These are phyloP conservation scores for Hyphopichia khmerensis DNA, from an alignment of 1,139 yeast genomes.

Conservation along the genomic window DNA sequence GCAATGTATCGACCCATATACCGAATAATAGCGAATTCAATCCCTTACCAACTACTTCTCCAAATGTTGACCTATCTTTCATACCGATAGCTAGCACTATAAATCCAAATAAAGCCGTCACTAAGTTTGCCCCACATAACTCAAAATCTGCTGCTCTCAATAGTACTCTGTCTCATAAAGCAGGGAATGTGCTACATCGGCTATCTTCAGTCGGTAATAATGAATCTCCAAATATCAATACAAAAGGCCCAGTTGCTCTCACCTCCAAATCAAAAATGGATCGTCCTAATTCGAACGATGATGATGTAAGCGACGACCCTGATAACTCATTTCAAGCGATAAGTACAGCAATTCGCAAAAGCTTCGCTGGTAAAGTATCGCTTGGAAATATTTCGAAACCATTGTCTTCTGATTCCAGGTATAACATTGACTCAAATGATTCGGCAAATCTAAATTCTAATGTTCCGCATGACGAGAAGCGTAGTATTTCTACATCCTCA, in stretches of 20 bases:
- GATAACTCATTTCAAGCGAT: conserved; percentile 35
- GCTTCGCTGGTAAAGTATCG: conserved; percentile 33
- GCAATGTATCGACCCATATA: too few species aligned
- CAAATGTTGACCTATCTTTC: conserved; percentile 18
- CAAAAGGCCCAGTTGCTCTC: too few species aligned
- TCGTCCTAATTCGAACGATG: not conserved
- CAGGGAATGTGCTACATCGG: too few species aligned
- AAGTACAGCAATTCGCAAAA: conserved; percentile 38
- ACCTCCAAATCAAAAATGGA: not conserved
- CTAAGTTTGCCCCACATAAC: not conserved
- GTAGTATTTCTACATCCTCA: not conserved
- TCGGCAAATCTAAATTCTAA: not conserved
- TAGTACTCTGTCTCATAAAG: too few species aligned
- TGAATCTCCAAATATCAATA: too few species aligned
- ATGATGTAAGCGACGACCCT: not conserved
- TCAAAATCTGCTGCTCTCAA: too few species aligned
- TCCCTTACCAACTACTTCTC: conserved; percentile 11
- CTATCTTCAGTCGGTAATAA: too few species aligned
- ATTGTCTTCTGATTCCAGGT: not conserved
- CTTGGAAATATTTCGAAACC: conserved; percentile 4
- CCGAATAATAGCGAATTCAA: too few species aligned
- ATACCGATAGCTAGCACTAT: conserved; percentile 18
- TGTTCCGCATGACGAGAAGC: too few species aligned
- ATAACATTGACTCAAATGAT: not conserved
- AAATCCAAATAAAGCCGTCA: conserved; percentile 8